Base-by-base conservation (phyloP, 2,329 filamentous ascomycete genomes). In the Fusarium sp. region DNA sequence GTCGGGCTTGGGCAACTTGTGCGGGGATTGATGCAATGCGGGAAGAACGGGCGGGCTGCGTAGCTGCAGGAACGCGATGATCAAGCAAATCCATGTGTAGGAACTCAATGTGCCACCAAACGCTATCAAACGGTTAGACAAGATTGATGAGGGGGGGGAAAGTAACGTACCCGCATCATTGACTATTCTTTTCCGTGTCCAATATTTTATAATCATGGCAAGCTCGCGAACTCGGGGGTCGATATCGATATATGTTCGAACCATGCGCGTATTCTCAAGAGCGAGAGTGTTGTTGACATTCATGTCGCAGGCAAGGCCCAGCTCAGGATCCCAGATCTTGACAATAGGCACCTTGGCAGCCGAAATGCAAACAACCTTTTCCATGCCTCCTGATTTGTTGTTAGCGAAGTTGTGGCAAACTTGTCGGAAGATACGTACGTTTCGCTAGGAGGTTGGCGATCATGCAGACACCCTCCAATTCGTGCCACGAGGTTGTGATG, bases 11-110 rank as follows among this genome's bases (percentile, higher is more conserved):
- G 86, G 80, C 21, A 76, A 59, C 52, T 80, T 81, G 51, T 80
- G 77, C 6, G 80, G 80, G 47, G 86, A 81, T 74, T 94, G 90
- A 76, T 98, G 96, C 32, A 99, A 83, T 17, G 92, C 89, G 6
- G 96, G 96, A 21, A 99, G 80, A 54, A 99, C 88, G 0, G 95
- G 92, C 17, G 93, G 92, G 61, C 91, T 86, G 72, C 94, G 89
- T 50, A 93, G 91, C 79, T 99, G 96, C 24, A 99, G 85, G 75
- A 98, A 99, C 71, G 94, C 96, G 76, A 99, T 91, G 70, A 98
- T 97, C 85, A 99, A 88, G 79, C 96, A 99, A 76, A 98, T 98
- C 96, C 96, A 99, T 21, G 96, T 97, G 77, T 99, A 99, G 19
- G 96, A 99, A 79, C 95, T 98, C 62, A 99, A 85, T 8, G 96